Evolutionary conservation across 441 rosid genomes (phyloP), one percentile per base, ranked within the genome.

Genomic region (Populus hybrid): DNA sequence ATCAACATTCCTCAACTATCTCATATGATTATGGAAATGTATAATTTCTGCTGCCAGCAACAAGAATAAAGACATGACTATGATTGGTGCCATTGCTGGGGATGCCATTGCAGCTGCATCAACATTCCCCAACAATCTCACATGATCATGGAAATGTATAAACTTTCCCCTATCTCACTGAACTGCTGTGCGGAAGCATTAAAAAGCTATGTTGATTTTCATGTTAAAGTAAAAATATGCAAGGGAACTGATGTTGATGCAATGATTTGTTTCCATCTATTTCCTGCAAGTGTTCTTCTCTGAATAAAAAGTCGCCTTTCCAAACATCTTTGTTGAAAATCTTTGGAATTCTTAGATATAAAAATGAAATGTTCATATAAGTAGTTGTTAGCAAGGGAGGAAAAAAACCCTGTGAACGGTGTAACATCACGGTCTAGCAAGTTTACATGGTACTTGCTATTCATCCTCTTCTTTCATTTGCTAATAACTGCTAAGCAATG

Each of bases 141-240:
- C 31, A 29, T 29, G 31, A 29, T 29, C 31, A 29, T 29, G 31
- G 31, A 29, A 29, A 29, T 29, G 31, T 29, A 29, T 29, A 29
- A 29, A 3, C 31, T 29, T 29, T 29, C 31, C 31, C 31, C 31
- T 3, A 3, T 29, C 31, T 29, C 31, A 29, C 31, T 29, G 31
- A 29, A 29, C 31, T 29, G 31, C 31, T 29, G 31, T 29, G 4
- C 3, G 31, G 31, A 29, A 29, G 31, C 92, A 18, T 18, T 53
- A 53, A 18, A 18, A 53, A 53, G 61, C 21, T 53, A 18, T 18
- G 61, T 53, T 53, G 0, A 53, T 53, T 53, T 53, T 53, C 21
- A 53, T 53, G 61, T 53, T 53, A 0, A 53, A 53, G 61, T 53
- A 53, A 5, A 18, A 53, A 18, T 53, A 53, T 53, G 61, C 61